These are phyloP conservation scores for Schizothecium vesticola DNA, from an alignment of 495 filamentous ascomycete species.

Conservation along the genomic window DNA sequence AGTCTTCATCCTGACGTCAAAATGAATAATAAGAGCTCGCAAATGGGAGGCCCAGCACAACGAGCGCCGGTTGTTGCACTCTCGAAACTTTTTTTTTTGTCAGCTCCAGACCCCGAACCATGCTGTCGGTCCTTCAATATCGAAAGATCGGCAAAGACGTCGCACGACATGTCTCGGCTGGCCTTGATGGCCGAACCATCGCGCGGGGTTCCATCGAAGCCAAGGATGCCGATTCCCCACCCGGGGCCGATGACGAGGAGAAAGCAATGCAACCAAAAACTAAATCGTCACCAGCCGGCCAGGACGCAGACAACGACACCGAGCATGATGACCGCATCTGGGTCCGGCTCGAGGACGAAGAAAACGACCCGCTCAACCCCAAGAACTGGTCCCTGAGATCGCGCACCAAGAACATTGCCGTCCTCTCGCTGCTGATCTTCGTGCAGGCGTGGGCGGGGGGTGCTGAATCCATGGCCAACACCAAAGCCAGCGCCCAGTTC, in stretches of 20 bases:
- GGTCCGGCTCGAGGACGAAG: not conserved
- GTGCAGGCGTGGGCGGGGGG: slow-evolving; percentile 27
- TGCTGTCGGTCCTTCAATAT: slow-evolving; percentile 9
- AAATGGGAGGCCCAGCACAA: not conserved
- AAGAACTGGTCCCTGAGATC: slow-evolving; percentile 27
- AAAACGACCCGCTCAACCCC: slow-evolving; percentile 25
- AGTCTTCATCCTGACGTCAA: not conserved
- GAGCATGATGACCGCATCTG: slow-evolving; percentile 14
- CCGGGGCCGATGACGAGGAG: not conserved
- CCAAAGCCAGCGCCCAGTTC: slow-evolving; percentile 21
- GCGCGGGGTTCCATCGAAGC: not conserved
- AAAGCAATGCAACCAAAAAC: not conserved
- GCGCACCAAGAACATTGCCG: slow-evolving; percentile 32
- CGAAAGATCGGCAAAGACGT: slow-evolving; percentile 11
- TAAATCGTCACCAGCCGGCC: not conserved
- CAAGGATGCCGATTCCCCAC: no score
- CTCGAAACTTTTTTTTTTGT: not conserved
- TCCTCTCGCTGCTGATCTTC: slow-evolving; percentile 34
- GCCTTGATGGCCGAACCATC: not conserved
- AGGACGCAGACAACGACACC: not conserved
- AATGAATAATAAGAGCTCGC: slow-evolving; percentile 1
- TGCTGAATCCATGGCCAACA: slow-evolving; percentile 33
- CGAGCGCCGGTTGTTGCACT: not conserved
- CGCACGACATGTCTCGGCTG: slow-evolving; percentile 8
- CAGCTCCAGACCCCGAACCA: slow-evolving; percentile 2